Base-by-base conservation (phyloP, 495 filamentous ascomycete species). In the Massariosphaeria phaeospora region DNA sequence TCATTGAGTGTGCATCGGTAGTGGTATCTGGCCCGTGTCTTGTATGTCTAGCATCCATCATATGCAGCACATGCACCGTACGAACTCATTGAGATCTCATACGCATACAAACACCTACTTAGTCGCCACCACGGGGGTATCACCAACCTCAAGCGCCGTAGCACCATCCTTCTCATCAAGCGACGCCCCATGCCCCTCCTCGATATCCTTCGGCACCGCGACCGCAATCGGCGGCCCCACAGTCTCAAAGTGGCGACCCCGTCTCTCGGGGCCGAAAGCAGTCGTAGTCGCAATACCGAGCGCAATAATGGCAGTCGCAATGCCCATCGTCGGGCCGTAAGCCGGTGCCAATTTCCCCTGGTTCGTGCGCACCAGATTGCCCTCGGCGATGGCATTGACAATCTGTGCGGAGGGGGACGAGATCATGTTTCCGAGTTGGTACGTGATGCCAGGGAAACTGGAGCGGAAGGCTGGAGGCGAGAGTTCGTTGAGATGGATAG, bases 401-500 rank as follows among this genome's bases (percentile, higher is more conserved):
- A 88, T 85, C 67, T 89, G 84, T 2, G 83, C 77, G 0, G 81
- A 82, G 0, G 84, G 83, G 2, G 84, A 82, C 27, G 84, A 84
- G 36, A 88, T 78, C 77, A 88, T 84, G 67, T 86, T 88, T 7
- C 85, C 86, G 2, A 89, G 62, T 67, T 90, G 85, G 68, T 88
- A 88, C 0, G 83, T 83, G 47, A 69, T 31, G 23, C 83, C 84
- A 0, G 80, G 79, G 70, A 85, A 82, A 4, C 71, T 78, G 2
- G 84, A 84, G n/a, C 85, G 78, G 73, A 85, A 88, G 1, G 83
- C 83, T 0, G 81, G 78, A 5, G 85, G 86, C 0, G 85, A 80
- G 0, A 89, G 76, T 70, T 91, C 86, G 66, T 86, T 86, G 42
- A 91, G 75, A 60, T 88, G 86, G 59, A 89, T 84, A 8, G 86